Base-by-base conservation (phyloP, 805 yeast genomes). In the Candida railenensis region DNA sequence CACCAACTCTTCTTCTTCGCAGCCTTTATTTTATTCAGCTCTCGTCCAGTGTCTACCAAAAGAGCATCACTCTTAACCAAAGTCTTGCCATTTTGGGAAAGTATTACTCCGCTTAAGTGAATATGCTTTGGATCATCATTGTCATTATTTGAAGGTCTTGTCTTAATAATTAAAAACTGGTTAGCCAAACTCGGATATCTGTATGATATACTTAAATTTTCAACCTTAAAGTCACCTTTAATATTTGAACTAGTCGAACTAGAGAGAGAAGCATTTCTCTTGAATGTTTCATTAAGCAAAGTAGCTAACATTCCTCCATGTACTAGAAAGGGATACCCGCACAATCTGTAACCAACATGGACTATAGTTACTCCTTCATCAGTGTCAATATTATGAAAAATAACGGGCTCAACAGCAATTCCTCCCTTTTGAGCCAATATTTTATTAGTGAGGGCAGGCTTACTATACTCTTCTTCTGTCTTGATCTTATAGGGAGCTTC, bases 251-350 rank as follows among this genome's bases (percentile, higher is more conserved):
- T 28, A 47, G 70, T 56, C 51, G 59, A 32, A 49, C 54, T 44
- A 46, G 71, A 60, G 37, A 83, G 67, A 1, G 73, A 63, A 2
- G 74, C 80, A 47, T 76, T 70, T 44, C 83, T 74, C 52, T 83
- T 82, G 67, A 84, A 77, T 4, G 86, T 76, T 54, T 90, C 96
- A 57, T 89, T 94, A 45, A 89, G 67, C 1, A 90, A 68, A 0
- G 95, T 83, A 7, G 91, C 95, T 25, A 90, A 61, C 22, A 91
- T 79, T 0, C 97, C 97, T 3, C 97, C 97, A 60, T 90, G 97
- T 2, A 89, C 77, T 16, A 91, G 66, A 55, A 88, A 84, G 2
- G 97, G 97, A 60, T 85, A 90, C 1, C 97, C 97, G 37, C 92
- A 83, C 18, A 90, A 63, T 50, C 77, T 78, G 58, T 84, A 81